Evolutionary conservation across 371 early-diverging fungal genomes (phyloP), one percentile per base, ranked within the genome.

Genomic region (Saksenaea vasiformis): DNA sequence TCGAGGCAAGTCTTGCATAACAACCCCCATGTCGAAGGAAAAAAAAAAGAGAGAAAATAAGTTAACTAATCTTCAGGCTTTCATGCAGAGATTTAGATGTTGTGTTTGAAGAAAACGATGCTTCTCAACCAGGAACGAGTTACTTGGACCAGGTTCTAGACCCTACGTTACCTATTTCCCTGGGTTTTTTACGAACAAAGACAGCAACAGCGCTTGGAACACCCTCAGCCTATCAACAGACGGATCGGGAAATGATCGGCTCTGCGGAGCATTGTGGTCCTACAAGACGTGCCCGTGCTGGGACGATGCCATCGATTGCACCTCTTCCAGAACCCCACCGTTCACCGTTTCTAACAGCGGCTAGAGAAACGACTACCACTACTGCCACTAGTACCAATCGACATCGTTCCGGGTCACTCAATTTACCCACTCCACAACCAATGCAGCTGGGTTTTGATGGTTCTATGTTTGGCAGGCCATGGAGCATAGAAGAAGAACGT

Each of bases 221-320:
- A 51, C 34, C 65, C 14, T 56, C 68, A n/a, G 51, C 66, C 61
- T 53, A 44, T 61, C 19, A 62, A 53, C 54, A 62, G 58, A 17
- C 61, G 57, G 36, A 13, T 56, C 11, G 63, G 58, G 35, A 55
- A 15, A 56, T 47, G 10, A 60, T 60, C 1, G 31, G 55, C 35
- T 41, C 64, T 1, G 56, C 38, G 24, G 69, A 58, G 13, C 35
- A 28, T 10, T 36, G 28, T 61, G 55, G 58, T 11, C 47, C 64
- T 17, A 55, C 68, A 38, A 69, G 90, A 43, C 83, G 93, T 24
- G 82, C 91, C 41, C 82, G 93, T 60, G 92, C 93, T 14, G 93
- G 91, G 35, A 93, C 93, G 9, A 85, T 93, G 74, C 90, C 91
- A 5, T 90, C 91, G 7, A 80, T 85, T 67, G 74, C 85, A 44